phyloP scores from a whole-genome alignment of 2,329 filamentous ascomycete genomes.

The Huntiella omanensis region DNA sequence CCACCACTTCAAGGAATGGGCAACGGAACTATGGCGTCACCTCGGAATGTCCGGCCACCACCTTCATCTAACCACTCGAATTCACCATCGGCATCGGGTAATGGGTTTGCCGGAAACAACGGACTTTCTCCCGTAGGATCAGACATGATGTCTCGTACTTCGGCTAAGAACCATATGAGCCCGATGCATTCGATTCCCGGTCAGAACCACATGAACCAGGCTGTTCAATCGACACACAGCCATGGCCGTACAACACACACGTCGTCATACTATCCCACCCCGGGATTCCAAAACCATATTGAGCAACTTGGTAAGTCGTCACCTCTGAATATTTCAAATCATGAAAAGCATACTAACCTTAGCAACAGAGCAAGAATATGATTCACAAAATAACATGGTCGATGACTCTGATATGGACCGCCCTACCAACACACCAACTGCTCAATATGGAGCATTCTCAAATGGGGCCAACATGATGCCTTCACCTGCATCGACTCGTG shows the following conservation, averaged over 20 bases:
- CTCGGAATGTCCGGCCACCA: conserved; percentile 56
- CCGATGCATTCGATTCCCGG: conserved; percentile 15
- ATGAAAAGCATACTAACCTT: conserved; percentile 37
- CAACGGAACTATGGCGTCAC: conserved; percentile 32
- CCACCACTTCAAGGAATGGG: conserved; percentile 21
- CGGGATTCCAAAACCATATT: conserved; percentile 77
- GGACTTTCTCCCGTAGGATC: conserved; percentile 27
- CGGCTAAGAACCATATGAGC: conserved; percentile 20
- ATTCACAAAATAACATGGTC: conserved; percentile 73
- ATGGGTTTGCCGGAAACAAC: conserved; percentile 23
- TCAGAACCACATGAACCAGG: neutral
- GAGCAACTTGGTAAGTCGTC: conserved; percentile 80
- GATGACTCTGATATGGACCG: conserved; percentile 57
- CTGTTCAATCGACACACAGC: no score
- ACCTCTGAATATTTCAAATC: conserved; percentile 15
- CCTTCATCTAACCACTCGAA: conserved; percentile 52
- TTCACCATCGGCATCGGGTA: conserved; percentile 32
- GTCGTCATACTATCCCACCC: conserved; percentile 56
- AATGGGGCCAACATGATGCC: conserved; percentile 13
- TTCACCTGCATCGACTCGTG: conserved; percentile 30
- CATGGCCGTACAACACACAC: conserved; percentile 12
- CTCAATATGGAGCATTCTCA: conserved; percentile 37
- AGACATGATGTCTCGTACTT: conserved; percentile 20
- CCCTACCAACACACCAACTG: conserved; percentile 27
- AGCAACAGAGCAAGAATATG: conserved; percentile 90